Evolutionary conservation across 257 asterid genomes (phyloP).

Genomic region (Solanum paucissectum): DNA sequence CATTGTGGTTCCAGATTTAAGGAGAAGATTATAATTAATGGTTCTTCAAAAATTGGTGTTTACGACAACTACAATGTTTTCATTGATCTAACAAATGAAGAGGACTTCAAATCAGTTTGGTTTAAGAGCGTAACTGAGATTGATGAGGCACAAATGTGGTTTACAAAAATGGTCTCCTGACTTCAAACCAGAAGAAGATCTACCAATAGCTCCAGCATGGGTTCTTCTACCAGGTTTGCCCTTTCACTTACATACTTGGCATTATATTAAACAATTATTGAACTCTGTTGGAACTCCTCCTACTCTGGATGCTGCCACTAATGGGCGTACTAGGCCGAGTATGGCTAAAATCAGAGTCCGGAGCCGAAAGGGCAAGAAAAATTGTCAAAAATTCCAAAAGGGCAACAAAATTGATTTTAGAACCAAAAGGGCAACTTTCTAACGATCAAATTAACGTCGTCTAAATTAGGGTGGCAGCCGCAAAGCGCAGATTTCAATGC

Average conservation of each 20-base stretch:
- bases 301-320: background rate
- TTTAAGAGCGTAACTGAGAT: background rate
- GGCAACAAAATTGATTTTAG: no score
- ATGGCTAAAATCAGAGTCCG: background rate
- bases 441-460: no score
- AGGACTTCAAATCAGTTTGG: background rate
- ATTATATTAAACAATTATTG: no score
- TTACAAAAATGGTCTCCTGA: background rate
- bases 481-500: no score
- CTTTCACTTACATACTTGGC: background rate
- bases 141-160: background rate
- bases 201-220: background rate
- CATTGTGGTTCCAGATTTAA: no score
- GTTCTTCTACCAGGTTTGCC: background rate
- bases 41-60: background rate
- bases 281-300: background rate
- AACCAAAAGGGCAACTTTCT: no score
- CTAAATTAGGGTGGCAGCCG: no score
- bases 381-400: no score
- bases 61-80: background rate
- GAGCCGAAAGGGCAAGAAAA: no score
- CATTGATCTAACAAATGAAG: background rate
- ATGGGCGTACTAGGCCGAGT: background rate
- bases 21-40: background rate
- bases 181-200: background rate